Base-by-base conservation (phyloP, 202 grass and related monocot species). In the Saccharum hybrid region DNA sequence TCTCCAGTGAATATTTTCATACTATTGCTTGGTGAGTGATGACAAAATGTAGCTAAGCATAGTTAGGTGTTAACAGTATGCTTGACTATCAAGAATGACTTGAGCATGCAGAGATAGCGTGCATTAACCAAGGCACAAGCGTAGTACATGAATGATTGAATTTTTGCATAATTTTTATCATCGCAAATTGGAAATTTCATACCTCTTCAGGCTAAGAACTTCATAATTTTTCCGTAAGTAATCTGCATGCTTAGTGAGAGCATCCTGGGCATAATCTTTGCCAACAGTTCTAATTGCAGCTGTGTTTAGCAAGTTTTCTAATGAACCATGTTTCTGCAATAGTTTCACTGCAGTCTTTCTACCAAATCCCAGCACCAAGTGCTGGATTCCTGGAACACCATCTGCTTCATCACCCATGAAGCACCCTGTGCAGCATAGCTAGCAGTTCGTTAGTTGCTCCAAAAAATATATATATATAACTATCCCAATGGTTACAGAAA, bases 191-290 rank as follows among this genome's bases (percentile, higher is more conserved):
- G 7, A 57, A 38, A 75, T 3, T 14, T 6, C 31, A 62, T 86
- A 98, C n/a, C 95, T 93, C 61, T n/a, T 91, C 45, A 98, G 68
- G 69, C 92, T 98, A 71, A 98, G 91, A 81, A 98, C 90, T 89
- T 93, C 33, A 15, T 95, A 95, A 39, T 93, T 98, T 82, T 86
- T 94, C 26, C 90, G 67, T 75, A 98, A 71, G 64, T 93, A 98
- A 90, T 96, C 96, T 74, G 92, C 91, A 77, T 98, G 84, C 57
- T 96, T 94, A 38, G 82, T 85, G 48, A 96, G 87, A 76, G 82
- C 91, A 77, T 98, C 88, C 85, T 98, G 96, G 1, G 91, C 92
- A 73, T 96, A 98, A 61, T 92, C 88, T 78, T 91, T 98, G 56
- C 91, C 96, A 19, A 98, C 88, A 69, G 90, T 98, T 92, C n/a